Base-by-base conservation (phyloP, 805 yeast species). In the Barnettozyma wickerhamii region DNA sequence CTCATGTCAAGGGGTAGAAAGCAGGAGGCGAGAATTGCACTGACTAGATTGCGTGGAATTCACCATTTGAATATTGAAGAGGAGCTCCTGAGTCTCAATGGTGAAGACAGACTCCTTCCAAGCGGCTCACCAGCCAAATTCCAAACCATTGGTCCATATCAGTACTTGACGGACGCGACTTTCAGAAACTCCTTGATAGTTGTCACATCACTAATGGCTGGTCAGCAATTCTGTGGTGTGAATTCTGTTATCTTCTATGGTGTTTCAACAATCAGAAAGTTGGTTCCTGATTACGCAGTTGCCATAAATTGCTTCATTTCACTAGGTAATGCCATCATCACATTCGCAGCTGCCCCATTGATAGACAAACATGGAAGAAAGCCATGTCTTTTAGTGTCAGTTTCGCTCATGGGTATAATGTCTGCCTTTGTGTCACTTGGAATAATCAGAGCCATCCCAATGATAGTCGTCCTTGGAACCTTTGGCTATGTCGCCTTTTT, bases 191-290 rank as follows among this genome's bases (percentile, higher is more conserved):
- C 93, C 5, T 68, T 81, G 35, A 53, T 74, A 15, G 83, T 81
- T 1, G 84, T 89, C 9, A 77, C 89, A 0, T 77, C 83, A 3
- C 72, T 88, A 14, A 75, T 90, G 69, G 65, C 81, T 17, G 82
- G 90, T 14, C 99, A 93, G 65, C 99, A 93, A 60, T 77, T 91
- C 43, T 80, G 95, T 52, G 99, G 99, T 26, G 86, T 93, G 58
- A 93, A 93, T 60, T 79, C 96, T 2, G 88, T 93, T 45, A 79
- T 93, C 17, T 87, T 91, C 58, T 93, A 91, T 60, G 99, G 99
- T 5, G 96, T 91, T 5, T 77, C 86, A 12, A 84, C 91, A 1
- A 68, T 93, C 38, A 69, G 81, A n/a, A 66, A 76, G 7, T 65
- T 84, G 5, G 72, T 88, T 47, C 96, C 98, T 2, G 64, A 75